Percentiles rank a stretch among this genome's conserved stretches.
These are phyloP conservation scores for Sphaerulina vaccinii DNA, from an alignment of 2,329 filamentous ascomycete species.

Conservation along the genomic window DNA sequence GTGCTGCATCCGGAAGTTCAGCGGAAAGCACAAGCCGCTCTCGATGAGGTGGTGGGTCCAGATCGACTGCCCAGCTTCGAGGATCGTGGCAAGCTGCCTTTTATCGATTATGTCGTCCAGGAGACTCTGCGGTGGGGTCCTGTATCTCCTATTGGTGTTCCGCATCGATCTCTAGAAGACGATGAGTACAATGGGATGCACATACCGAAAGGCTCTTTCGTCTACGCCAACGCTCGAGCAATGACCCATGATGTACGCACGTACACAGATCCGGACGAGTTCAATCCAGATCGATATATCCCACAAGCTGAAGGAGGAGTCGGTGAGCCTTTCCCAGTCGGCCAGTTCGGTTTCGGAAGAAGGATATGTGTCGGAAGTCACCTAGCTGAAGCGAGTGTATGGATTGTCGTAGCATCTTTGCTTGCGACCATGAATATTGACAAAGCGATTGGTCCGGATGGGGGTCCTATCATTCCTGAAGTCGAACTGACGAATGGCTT, in stretches of 20 bases:
- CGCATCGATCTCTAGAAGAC: neutral
- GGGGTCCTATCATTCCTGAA: too few relatives aligned
- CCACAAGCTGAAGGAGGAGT: conserved; percentile 36
- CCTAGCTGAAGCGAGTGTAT: too few relatives aligned
- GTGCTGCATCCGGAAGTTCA: neutral
- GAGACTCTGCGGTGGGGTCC: neutral
- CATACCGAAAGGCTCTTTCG: neutral
- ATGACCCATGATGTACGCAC: neutral
- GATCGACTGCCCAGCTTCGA: neutral
- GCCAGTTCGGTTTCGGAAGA: too few relatives aligned
- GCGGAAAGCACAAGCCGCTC: neutral
- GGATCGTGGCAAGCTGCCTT: neutral
- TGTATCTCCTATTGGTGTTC: neutral
- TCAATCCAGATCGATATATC: conserved; percentile 43
- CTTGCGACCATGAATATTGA: too few relatives aligned
- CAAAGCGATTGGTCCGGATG: too few relatives aligned
- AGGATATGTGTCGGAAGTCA: too few relatives aligned
- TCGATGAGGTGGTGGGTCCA: neutral
- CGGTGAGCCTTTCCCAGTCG: conserved; percentile 49
- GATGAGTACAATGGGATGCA: neutral
- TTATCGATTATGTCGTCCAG: neutral
- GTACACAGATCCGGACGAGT: neutral
- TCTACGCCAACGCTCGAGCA: neutral
- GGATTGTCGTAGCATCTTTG: too few relatives aligned
- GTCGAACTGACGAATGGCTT: too few relatives aligned